These are phyloP conservation scores for Pythium dissimile DNA, from an alignment of 352 stramenopile species.

Conservation along the genomic window DNA sequence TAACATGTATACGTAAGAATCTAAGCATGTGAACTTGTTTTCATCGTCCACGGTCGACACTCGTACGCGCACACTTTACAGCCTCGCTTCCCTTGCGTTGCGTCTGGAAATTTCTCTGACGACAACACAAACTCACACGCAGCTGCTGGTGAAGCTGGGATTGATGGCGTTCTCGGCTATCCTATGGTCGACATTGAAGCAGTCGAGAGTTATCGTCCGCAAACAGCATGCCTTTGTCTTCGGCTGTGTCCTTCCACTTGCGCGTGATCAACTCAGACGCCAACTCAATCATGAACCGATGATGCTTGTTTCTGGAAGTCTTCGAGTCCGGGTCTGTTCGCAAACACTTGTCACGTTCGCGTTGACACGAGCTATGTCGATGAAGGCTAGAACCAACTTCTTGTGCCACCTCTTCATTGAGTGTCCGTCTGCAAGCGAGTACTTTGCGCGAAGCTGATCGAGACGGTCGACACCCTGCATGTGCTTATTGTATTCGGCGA, in stretches of 20 bases:
- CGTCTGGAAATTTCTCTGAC: neutral
- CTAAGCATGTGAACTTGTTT: neutral
- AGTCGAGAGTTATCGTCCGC: neutral
- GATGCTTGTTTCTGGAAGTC: slow-evolving; percentile 13
- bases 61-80: slow-evolving; percentile 15
- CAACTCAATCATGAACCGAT: slow-evolving; percentile 24
- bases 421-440: slow-evolving; percentile 23
- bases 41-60: slow-evolving; percentile 1
- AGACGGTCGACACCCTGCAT: slow-evolving; percentile 32
- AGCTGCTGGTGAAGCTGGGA: neutral
- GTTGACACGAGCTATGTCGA: slow-evolving; percentile 29
- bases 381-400: slow-evolving; percentile 21
- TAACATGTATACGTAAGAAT: too few species aligned
- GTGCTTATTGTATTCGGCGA: slow-evolving; percentile 28
- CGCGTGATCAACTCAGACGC: slow-evolving; percentile 18
- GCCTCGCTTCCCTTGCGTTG: slow-evolving; percentile 5
- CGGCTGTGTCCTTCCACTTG: slow-evolving; percentile 19
- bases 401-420: slow-evolving; percentile 37
- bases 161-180: neutral
- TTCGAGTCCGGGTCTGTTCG: neutral
- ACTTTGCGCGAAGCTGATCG: slow-evolving; percentile 26
- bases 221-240: slow-evolving; percentile 10
- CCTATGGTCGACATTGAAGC: neutral
- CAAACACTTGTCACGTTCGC: slow-evolving; percentile 22
- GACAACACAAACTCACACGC: neutral